Base-by-base conservation (phyloP, 164 flowering plant species). In the Buxus sempervirens region DNA sequence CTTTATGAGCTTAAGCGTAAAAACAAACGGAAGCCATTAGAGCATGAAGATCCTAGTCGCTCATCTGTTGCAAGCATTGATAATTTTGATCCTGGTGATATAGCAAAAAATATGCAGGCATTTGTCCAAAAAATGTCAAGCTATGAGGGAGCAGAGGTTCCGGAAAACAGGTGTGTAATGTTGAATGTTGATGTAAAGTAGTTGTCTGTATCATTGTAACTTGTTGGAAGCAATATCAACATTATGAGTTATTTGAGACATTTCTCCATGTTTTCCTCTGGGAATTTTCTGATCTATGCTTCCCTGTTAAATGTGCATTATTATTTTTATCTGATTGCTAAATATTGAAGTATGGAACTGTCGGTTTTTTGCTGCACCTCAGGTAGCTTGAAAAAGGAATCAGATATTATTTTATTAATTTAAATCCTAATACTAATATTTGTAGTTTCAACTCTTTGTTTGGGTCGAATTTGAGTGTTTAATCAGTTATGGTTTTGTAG, bases 61-160 rank as follows among this genome's bases (percentile, higher is more conserved):
- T 67, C 83, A 69, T 78, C 87, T 41, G 54, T 61, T 45, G 38
- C 65, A 21, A 76, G 68, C 57, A 32, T 68, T 19, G 79, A 82
- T 68, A 84, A 85, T 65, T 78, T 78, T 78, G 86, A 86, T 77
- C 86, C 83, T 60, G 75, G 88, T 65, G 84, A 86, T 67, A 77
- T 93, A 45, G 86, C 90, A 58, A 87, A 88, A 65, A 70, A 84
- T 51, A 90, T 95, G 97, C 82, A 90, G 66, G 78, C 77, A 32
- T 95, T 95, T 85, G 86, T 92, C 21, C 73, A 82, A 2, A 89
- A 89, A 66, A 76, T 89, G 27, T 90, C 97, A 19, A 87, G 94
- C 75, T 89, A 81, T 71, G 79, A 89, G 73, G 98, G 97, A 66
- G 98, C 93, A 57, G 94, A 95, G 73, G 82, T 91, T 70, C 96